These are phyloP conservation scores for Glarea lozoyensis DNA, from an alignment of 495 filamentous ascomycete genomes.

Conservation along the genomic window DNA sequence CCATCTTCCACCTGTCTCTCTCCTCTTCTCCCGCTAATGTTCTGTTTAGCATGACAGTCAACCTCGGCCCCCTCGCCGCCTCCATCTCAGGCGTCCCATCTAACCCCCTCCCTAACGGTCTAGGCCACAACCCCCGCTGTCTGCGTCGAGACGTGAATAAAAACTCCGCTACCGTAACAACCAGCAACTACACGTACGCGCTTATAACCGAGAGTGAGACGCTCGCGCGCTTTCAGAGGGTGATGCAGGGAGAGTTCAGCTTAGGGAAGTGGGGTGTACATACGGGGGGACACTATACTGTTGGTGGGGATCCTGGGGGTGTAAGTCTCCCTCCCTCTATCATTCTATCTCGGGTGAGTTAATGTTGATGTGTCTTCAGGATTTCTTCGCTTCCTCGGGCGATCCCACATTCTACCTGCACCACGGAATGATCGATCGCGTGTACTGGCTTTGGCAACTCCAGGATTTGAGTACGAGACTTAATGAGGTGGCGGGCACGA, in stretches of 20 bases:
- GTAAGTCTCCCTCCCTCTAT: too few species aligned
- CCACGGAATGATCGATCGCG: conserved; percentile 16
- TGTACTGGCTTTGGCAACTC: conserved; percentile 37
- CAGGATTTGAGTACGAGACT: conserved; percentile 38
- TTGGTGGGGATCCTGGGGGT: conserved; percentile 20
- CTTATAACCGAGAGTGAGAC: conserved; percentile 19
- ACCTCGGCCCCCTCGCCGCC: conserved; percentile 42
- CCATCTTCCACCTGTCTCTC: neutral
- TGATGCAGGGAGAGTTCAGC: conserved; percentile 13
- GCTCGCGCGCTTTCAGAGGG: conserved; percentile 14
- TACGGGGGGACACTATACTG: conserved; percentile 17
- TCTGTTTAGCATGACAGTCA: conserved; percentile 28
- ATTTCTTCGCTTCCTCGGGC: conserved; percentile 49
- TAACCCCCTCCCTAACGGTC: conserved; percentile 13
- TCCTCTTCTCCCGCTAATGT: neutral
- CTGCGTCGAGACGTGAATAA: conserved; percentile 55
- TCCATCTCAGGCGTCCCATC: conserved; percentile 13
- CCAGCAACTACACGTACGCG: conserved; percentile 13
- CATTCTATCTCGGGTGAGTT: too few species aligned
- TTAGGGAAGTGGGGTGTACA: conserved; percentile 47
- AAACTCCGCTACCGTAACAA: conserved; percentile 15
- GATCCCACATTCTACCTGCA: conserved; percentile 59
- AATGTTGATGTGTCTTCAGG: too few species aligned
- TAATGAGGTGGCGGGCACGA: conserved; percentile 42
- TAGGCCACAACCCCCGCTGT: conserved; percentile 52